A percentile compares a stretch with the other conserved stretches of the same genome.
phyloP scores from a whole-genome alignment of 164 flowering plant species.

The Protea cynaroides region DNA sequence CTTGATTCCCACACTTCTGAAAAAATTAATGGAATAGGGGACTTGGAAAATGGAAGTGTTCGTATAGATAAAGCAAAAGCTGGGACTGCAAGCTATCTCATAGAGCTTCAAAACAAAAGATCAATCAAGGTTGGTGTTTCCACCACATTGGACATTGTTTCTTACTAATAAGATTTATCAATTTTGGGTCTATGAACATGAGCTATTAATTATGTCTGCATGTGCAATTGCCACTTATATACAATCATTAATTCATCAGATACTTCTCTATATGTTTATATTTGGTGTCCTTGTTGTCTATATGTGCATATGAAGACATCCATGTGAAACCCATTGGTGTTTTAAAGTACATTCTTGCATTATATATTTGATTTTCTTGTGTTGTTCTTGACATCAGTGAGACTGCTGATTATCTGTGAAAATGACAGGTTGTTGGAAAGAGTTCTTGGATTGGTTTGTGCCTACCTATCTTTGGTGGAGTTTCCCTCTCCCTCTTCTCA shows the following conservation, averaged over 20 bases:
- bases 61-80: constrained; percentile 35
- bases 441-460: constrained; percentile 47
- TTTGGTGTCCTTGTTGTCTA: background rate
- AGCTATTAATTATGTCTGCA: background rate
- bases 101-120: constrained; percentile 68
- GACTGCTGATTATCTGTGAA: background rate
- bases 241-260: background rate
- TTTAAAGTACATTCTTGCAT: no score
- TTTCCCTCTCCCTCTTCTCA: constrained; percentile 72
- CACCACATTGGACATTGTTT: background rate
- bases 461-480: constrained; percentile 65
- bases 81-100: constrained; percentile 67
- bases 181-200: no score
- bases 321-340: no score
- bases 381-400: background rate
- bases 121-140: constrained; percentile 57
- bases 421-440: constrained; percentile 61
- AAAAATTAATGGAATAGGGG: no score
- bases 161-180: background rate
- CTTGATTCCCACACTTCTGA: no score
- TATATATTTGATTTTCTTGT: no score
- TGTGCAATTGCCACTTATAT: background rate
- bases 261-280: background rate
- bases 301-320: no score
- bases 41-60: no score